These are phyloP conservation scores for Globisporangium perplexum DNA, from an alignment of 352 stramenopile species.

Conservation along the genomic window DNA sequence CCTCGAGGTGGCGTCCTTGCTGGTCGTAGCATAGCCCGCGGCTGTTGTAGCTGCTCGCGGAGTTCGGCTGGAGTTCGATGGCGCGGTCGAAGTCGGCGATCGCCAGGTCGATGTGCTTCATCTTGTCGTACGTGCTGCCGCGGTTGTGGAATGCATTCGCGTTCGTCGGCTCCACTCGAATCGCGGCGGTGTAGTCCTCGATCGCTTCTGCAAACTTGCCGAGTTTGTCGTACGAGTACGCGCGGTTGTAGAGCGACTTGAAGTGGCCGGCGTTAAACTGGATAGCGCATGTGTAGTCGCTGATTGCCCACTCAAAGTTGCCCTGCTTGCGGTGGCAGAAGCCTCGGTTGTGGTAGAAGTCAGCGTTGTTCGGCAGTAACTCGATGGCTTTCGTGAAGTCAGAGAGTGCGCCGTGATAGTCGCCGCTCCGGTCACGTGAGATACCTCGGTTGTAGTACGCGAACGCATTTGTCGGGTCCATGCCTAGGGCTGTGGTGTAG, in stretches of 20 bases:
- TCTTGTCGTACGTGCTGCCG: constrained; percentile 76
- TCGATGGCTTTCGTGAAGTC: constrained; percentile 83
- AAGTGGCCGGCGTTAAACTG: constrained; percentile 70
- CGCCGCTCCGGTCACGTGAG: constrained; percentile 71
- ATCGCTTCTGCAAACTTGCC: constrained; percentile 58
- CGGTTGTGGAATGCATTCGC: constrained; percentile 83
- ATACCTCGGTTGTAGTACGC: constrained; percentile 85
- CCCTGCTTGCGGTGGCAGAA: constrained; percentile 82
- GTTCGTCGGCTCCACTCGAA: constrained; percentile 62
- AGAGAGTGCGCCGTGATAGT: constrained; percentile 74
- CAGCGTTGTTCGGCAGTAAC: constrained; percentile 61
- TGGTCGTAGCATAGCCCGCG: constrained; percentile 74
- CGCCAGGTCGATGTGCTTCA: constrained; percentile 48
- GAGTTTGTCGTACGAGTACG: constrained; percentile 85
- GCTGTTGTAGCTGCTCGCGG: constrained; percentile 78
- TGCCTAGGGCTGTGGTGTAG: constrained; percentile 59
- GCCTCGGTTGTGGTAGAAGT: constrained; percentile 83
- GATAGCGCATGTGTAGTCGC: constrained; percentile 73
- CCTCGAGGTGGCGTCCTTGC: constrained; percentile 48
- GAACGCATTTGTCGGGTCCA: constrained; percentile 74
- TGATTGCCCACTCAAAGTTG: constrained; percentile 72
- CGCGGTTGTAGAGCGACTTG: constrained; percentile 87
- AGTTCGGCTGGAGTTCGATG: constrained; percentile 50
- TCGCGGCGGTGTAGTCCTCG: constrained; percentile 67
- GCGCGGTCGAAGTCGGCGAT: constrained; percentile 67